Evolutionary conservation across 2,329 filamentous ascomycete species (phyloP).

Genomic region (Alternaria novae-zelandiae): DNA sequence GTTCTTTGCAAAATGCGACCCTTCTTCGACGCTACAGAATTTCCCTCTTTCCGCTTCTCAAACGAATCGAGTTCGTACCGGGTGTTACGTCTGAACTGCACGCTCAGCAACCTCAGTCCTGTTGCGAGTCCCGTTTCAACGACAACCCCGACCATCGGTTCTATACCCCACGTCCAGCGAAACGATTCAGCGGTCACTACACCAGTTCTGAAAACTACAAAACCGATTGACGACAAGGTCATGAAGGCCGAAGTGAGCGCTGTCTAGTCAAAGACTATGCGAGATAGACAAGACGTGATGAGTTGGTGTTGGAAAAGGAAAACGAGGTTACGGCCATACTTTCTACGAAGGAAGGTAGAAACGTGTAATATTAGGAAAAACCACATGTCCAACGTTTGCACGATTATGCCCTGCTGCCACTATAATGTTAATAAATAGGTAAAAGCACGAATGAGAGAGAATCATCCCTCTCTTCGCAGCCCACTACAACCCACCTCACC

Average conservation of each 20-base stretch:
- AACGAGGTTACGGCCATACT: not conserved
- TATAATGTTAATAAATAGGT: not conserved
- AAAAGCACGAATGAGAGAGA: not conserved
- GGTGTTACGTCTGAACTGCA: not conserved
- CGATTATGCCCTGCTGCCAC: not conserved
- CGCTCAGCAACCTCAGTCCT: not conserved
- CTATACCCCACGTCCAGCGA: not conserved
- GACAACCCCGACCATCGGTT: not conserved
- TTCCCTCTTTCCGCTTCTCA: conserved; percentile 4
- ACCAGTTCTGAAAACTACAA: not conserved
- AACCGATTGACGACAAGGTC: not conserved
- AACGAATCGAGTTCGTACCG: not conserved
- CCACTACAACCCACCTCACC: not conserved
- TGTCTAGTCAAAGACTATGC: not conserved
- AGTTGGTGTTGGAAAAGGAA: not conserved
- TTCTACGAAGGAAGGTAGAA: not conserved
- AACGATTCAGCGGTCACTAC: not conserved
- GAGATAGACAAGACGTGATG: not conserved
- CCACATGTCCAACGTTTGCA: not conserved
- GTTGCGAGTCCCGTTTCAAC: not conserved
- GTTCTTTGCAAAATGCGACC: not conserved
- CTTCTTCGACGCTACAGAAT: conserved; percentile 16
- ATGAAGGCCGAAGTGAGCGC: not conserved
- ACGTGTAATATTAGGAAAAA: not conserved
- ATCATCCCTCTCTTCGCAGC: not conserved